A percentile compares a stretch with the other conserved stretches of the same genome.
phyloP scores from a whole-genome alignment of 2,329 filamentous ascomycete species.

The Aspergillus sp. region DNA sequence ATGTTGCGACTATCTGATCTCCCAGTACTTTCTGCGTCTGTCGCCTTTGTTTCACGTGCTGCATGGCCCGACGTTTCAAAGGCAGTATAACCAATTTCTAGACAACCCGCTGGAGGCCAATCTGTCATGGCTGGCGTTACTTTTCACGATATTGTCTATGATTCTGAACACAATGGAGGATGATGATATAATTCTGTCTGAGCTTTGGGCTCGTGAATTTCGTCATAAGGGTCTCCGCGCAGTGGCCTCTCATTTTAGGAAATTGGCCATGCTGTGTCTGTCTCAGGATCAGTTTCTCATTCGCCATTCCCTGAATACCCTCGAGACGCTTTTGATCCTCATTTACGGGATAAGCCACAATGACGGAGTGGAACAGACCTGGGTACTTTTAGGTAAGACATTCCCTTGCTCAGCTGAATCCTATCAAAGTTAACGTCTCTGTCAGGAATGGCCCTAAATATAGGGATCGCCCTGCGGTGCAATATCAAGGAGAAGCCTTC shows the following conservation, averaged over 20 bases:
- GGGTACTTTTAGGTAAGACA: constrained; percentile 27
- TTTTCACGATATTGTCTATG: constrained; percentile 27
- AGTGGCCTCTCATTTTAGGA: constrained; percentile 9
- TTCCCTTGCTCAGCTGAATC: not conserved
- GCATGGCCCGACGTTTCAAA: constrained; percentile 30
- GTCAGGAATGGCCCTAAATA: constrained; percentile 26
- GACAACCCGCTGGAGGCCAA: constrained; percentile 17
- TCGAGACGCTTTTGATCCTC: constrained; percentile 31
- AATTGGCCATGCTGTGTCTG: constrained; percentile 27
- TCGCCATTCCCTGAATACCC: constrained; percentile 27
- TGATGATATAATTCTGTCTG: constrained; percentile 18
- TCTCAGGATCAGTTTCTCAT: constrained; percentile 30
- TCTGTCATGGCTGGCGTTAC: constrained; percentile 29
- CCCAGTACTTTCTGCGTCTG: constrained; percentile 14
- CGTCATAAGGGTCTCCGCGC: not conserved
- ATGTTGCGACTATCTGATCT: constrained; percentile 18
- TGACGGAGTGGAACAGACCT: constrained; percentile 17
- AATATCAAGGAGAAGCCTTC: constrained; percentile 21
- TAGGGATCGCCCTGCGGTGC: constrained; percentile 30
- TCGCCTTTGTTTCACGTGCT: constrained; percentile 27
- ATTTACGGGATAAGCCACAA: constrained; percentile 23
- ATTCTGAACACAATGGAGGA: constrained; percentile 24
- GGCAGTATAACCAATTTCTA: constrained; percentile 23
- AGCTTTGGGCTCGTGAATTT: constrained; percentile 13
- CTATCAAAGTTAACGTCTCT: not conserved